Conservation (phyloP, 306 rosid species). For the Medicago arabica region DNA sequence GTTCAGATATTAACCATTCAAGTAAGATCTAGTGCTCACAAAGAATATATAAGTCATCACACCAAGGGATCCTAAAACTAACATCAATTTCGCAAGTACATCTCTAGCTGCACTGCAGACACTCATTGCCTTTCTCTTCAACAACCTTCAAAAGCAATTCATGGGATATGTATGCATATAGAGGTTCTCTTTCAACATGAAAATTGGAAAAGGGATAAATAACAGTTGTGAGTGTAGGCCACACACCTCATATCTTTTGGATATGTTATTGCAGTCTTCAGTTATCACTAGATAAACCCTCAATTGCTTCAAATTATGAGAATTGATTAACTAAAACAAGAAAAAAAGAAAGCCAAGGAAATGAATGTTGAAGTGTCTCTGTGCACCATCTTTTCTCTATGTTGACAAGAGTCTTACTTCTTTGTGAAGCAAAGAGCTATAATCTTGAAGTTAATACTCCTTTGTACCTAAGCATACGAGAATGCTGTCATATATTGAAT, state of each 20-base stretch:
- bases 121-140: slow-evolving; percentile 28
- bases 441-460: slow-evolving; percentile 94
- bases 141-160: slow-evolving; percentile 19
- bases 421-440: slow-evolving; percentile 88
- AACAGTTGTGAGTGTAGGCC: slow-evolving; percentile 9
- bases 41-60: slow-evolving; percentile 24
- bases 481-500: slow-evolving; percentile 26
- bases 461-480: slow-evolving; percentile 72
- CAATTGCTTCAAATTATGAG: slow-evolving; percentile 77
- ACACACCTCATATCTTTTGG: slow-evolving; percentile 73
- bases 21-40: background rate
- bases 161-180: background rate
- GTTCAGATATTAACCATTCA: slow-evolving; percentile 28
- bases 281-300: slow-evolving; percentile 85
- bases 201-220: slow-evolving; percentile 15
- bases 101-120: background rate
- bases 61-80: slow-evolving; percentile 18
- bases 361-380: slow-evolving; percentile 1
- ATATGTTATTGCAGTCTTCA: slow-evolving; percentile 76
- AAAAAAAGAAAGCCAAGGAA: slow-evolving; percentile 17
- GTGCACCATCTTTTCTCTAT: slow-evolving; percentile 14
- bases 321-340: slow-evolving; percentile 69
- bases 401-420: slow-evolving; percentile 53
- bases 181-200: slow-evolving; percentile 39
- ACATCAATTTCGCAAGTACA: background rate